A percentile compares a stretch with the other conserved stretches of the same genome.
These are phyloP conservation scores for Fusarium floridanum DNA, from an alignment of 2,329 filamentous ascomycete species.

Conservation along the genomic window DNA sequence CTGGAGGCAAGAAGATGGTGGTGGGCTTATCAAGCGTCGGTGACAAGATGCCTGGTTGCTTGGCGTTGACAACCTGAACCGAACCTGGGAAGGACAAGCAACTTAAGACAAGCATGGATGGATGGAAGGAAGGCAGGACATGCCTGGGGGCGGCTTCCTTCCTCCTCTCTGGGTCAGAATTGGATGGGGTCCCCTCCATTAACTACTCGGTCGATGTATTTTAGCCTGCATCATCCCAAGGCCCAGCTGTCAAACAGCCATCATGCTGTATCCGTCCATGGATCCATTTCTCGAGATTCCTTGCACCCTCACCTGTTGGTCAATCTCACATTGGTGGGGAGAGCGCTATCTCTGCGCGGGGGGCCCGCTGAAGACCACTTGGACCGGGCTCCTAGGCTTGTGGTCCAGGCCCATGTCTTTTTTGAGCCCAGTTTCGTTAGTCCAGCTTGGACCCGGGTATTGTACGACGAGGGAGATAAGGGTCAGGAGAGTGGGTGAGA, in stretches of 20 bases:
- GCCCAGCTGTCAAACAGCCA: conserved; percentile 38
- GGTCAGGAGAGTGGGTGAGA: neutral
- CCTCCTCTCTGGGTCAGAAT: neutral
- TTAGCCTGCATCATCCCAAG: conserved; percentile 22
- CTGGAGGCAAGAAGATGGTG: conserved; percentile 32
- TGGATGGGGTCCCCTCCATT: neutral
- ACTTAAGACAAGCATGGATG: neutral
- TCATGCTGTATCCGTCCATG: neutral
- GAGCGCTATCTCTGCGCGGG: conserved; percentile 30
- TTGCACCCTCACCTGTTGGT: conserved; percentile 19
- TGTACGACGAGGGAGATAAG: neutral
- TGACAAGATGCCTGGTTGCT: conserved; percentile 29
- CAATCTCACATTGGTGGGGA: conserved; percentile 18
- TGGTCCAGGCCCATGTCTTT: conserved; percentile 6
- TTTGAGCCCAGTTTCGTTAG: neutral
- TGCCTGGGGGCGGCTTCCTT: conserved; percentile 1
- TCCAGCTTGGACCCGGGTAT: neutral
- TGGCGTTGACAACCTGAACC: conserved; percentile 30
- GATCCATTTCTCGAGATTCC: conserved; percentile 12
- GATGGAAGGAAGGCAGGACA: neutral
- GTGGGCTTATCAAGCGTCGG: conserved; percentile 44
- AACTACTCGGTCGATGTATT: neutral
- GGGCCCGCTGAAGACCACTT: conserved; percentile 24
- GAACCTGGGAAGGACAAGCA: neutral
- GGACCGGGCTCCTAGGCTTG: conserved; percentile 29